Conservation (phyloP, 2,329 filamentous ascomycete species). For the Penicillium sp. region DNA sequence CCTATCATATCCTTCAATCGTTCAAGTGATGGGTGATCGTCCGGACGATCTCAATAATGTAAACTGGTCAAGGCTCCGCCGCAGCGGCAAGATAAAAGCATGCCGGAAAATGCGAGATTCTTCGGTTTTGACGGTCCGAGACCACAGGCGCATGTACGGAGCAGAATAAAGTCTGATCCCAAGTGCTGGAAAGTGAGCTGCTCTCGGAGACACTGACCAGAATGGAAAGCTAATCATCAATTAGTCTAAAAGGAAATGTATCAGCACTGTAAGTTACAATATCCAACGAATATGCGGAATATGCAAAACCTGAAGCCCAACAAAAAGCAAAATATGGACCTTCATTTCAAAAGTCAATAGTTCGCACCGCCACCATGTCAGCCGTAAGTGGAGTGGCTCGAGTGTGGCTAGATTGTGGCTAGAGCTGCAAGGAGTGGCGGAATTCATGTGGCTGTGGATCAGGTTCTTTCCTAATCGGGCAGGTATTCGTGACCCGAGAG, state of each 20-base stretch:
- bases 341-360: constrained; percentile 9
- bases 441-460: constrained; percentile 15
- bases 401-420: constrained; percentile 8
- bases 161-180: neutral
- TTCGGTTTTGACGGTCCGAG: neutral
- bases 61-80: neutral
- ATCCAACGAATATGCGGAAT: constrained; percentile 1
- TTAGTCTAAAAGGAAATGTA: neutral
- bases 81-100: neutral
- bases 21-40: constrained; percentile 9
- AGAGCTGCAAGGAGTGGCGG: constrained; percentile 17
- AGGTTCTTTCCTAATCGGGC: constrained; percentile 8
- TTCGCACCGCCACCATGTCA: constrained; percentile 12
- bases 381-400: constrained; percentile 11
- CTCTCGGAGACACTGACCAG: neutral
- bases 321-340: constrained; percentile 9
- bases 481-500: neutral
- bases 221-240: neutral
- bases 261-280: neutral
- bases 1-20: constrained; percentile 1
- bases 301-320: constrained; percentile 2
- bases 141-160: neutral
- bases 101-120: neutral
- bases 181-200: neutral
- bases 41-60: constrained; percentile 17